Evolutionary conservation across 2,329 filamentous ascomycete species (phyloP), one percentile per base, ranked within the genome.

Genomic region (Erysiphe pulchra): DNA sequence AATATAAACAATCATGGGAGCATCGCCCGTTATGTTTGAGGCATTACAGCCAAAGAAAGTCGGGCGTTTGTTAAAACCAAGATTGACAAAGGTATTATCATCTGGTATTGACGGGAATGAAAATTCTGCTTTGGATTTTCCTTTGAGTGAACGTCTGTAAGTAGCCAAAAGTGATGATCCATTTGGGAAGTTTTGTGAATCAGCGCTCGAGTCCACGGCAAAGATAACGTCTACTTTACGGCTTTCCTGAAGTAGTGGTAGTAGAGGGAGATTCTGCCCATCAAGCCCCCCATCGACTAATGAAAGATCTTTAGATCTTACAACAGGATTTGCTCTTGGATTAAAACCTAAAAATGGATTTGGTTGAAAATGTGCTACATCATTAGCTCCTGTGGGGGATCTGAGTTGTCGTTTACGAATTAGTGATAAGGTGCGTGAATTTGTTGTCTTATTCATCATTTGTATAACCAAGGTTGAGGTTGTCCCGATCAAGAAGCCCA

Each of bases 401-500:
- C 20, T 38, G 51, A 2, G 60, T 10, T 30, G 11, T 24, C 18
- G 53, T 0, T 56, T 48, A 2, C 86, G 63, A 34, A 83, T 60
- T 3, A 24, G 6, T 24, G 20, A 24, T 24, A 24, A 3, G 31
- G 69, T 59, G 5, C 55, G 57, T 1, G 45, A 31, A 5, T 37
- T 33, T n/a, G 28, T 5, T 7, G 39, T 36, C 34, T 58, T 59
- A 51, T 82, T 70, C 46, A 87, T 64, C 6, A 24, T 6, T 54
- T 75, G 66, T 62, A 92, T 93, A 68, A 93, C 93, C 2, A 93
- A 67, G 0, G 80, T 79, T 1, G 77, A 83, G 18, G 78, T 84
- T 0, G 85, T 92, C 44, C 85, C 85, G 73, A 92, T 84, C 20
- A 92, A 65, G 56, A 73, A 93, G 7, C 82, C 82, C 18, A 71